Evolutionary conservation across 768 basidiomycete species (phyloP).

Genomic region (Lactarius sp.): DNA sequence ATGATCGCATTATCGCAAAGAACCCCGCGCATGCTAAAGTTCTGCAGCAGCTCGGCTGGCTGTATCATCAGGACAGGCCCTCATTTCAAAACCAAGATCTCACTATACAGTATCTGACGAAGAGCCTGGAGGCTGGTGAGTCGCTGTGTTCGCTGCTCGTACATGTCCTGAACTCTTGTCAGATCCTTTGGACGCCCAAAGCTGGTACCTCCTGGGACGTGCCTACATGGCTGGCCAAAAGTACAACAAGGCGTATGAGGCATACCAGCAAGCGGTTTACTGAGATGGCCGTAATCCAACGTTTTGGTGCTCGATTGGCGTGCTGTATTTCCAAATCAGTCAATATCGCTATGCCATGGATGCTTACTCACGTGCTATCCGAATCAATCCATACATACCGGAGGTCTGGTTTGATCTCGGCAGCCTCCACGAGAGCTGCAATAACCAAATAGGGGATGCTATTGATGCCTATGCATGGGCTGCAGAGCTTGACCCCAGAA

Average conservation of each 20-base stretch:
- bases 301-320: constrained; percentile 99
- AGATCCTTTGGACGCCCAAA: constrained; percentile 96
- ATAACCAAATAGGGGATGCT: constrained; percentile 97
- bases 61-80: constrained; percentile 94
- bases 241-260: constrained; percentile 99
- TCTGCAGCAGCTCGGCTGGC: constrained; percentile 94
- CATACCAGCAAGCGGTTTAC: constrained; percentile 98
- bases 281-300: constrained; percentile 98
- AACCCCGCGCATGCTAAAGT: constrained; percentile 96
- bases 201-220: constrained; percentile 97
- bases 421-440: constrained; percentile 94
- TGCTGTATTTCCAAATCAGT: constrained; percentile 99
- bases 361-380: constrained; percentile 97
- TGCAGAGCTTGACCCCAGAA: constrained; percentile 86
- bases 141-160: constrained; percentile 17
- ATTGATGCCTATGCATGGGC: constrained; percentile 98
- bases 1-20: constrained; percentile 89
- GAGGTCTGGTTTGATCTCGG: constrained; percentile 98
- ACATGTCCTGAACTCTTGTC: constrained; percentile 8
- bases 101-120: constrained; percentile 90
- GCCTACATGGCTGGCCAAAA: constrained; percentile 99
- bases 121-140: constrained; percentile 91
- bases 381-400: constrained; percentile 96
- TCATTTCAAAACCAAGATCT: constrained; percentile 94
- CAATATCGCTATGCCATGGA: constrained; percentile 98